Base-by-base conservation (phyloP, 495 filamentous ascomycete genomes). In the Aspergillus campestris region DNA sequence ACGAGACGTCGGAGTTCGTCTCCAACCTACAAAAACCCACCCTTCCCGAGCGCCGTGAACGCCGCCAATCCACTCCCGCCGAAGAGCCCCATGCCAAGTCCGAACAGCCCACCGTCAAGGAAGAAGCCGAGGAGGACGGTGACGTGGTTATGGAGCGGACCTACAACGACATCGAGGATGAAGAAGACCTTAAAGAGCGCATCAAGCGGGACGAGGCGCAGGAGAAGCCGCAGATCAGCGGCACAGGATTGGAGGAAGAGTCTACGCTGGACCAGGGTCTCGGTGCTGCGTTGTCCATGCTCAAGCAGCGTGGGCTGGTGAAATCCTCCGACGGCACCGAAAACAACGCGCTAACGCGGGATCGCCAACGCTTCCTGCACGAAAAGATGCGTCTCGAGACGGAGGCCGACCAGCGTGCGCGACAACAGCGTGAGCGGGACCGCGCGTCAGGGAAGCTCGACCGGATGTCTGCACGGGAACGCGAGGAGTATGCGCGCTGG, bases 1-100 rank as follows among this genome's bases (percentile, higher is more conserved):
- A 96, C 51, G 91, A 97, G 59, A 95, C 91, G 10, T 85, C 88
- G 3, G 89, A 95, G 50, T 98, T 98, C 58, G 87, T 98, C 24
- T 82, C 88, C 13, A 87, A 88, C 51, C 63, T 98, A 42, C 80
- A 83, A 53, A 82, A 80, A 50, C 77, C 74, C 8, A 69, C 67
- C n/a, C 66, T 75, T n/a, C 80, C 80, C n/a, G 83, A 86, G 51
- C 75, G 72, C 29, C 57, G 60, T 47, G 58, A 71, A 72, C 70
- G 59, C 59, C 55, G 57, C 65, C 47, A 65, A 49, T 52, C 75
- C 57, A 61, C 66, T 59, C 55, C 62, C 3, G 44, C 52, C 24
- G 65, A 55, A 38, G 55, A 50, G 37, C 42, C 48, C 2, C 80
- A 72, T 1, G 57, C 70, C 2, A 77, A 78, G 59, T 60, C 69